These are phyloP conservation scores for Magnaporthales sp. DNA, from an alignment of 2,329 filamentous ascomycete genomes.

Conservation along the genomic window DNA sequence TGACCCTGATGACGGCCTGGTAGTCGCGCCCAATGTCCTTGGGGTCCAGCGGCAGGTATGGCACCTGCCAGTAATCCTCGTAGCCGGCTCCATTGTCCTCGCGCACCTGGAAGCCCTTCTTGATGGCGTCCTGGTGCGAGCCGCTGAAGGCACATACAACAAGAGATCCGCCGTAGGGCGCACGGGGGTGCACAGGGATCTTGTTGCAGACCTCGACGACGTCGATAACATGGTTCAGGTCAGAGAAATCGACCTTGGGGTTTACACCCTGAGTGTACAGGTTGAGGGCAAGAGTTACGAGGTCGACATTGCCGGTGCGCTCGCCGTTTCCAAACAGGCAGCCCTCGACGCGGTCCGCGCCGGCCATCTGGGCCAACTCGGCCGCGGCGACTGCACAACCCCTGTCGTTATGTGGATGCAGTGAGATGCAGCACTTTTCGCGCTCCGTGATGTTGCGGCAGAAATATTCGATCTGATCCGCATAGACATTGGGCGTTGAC, in stretches of 20 bases:
- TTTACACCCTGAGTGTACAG: conserved; percentile 89
- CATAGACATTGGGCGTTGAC: conserved; percentile 89
- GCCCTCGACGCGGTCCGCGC: conserved; percentile 87
- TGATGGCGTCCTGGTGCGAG: conserved; percentile 92
- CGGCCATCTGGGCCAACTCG: conserved; percentile 92
- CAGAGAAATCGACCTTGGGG: conserved; percentile 82
- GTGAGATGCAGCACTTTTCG: conserved; percentile 78
- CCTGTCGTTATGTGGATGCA: conserved; percentile 93
- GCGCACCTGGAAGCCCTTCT: conserved; percentile 75
- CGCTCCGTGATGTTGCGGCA: conserved; percentile 67
- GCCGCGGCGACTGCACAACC: conserved; percentile 84
- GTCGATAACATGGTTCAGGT: conserved; percentile 78
- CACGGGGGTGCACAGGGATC: conserved; percentile 83
- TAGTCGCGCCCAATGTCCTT: conserved; percentile 94
- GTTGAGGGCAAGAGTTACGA: conserved; percentile 87
- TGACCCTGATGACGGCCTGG: conserved; percentile 95
- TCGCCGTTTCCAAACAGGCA: conserved; percentile 94
- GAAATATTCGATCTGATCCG: conserved; percentile 95
- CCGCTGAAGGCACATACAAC: conserved; percentile 91
- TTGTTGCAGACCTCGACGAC: conserved; percentile 89
- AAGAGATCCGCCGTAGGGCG: conserved; percentile 83
- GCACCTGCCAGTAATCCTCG: conserved; percentile 72
- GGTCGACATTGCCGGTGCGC: conserved; percentile 88
- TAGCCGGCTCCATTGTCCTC: conserved; percentile 47
- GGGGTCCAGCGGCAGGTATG: conserved; percentile 88